Base-by-base conservation (phyloP, 805 yeast species). In the Tetrapisispora namnaoensis region DNA sequence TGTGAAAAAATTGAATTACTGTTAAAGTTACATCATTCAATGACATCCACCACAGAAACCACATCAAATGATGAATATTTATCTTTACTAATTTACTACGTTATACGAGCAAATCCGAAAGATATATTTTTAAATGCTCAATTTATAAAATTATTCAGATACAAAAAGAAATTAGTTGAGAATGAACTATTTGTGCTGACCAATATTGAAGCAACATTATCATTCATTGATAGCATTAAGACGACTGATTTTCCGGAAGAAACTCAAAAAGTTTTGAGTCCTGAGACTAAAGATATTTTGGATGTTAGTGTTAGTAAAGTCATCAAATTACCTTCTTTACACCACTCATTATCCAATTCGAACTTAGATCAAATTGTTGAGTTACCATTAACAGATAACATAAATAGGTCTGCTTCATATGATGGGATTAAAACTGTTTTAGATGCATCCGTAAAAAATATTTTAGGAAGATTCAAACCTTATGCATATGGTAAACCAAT, bases 41-140 rank as follows among this genome's bases (percentile, higher is more conserved):
- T 63, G 65, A 48, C 49, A 7, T 49, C 42, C 47, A 49, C 54
- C 14, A 53, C 57, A 1, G 54, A 60, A 16, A 59, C 54, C 18
- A 54, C 55, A 54, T 63, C 66, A 3, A 62, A 63, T 42, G 69
- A 65, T 47, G 67, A 60, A 28, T 62, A 61, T 44, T 51, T 65
- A 32, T 60, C 69, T 6, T 47, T 60, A 37, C 44, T 65, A 42
- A 63, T 65, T 16, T 64, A 57, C 47, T 57, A 60, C 42, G 51
- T 61, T 27, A 61, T 64, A 8, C 53, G 50, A 20, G 42, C 52
- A 11, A 56, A 53, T 17, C 59, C 62, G 10, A 56, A 54, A 45
- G 54, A 59, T 42, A 48, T 64, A 4, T 63, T 59, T 41, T 48
- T 65, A 34, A 62, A 59, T 37, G 47, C 55, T 16, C 60, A 64